phyloP scores from a whole-genome alignment of 1,284 basidiomycete genomes.

The Volvariella surrecta region DNA sequence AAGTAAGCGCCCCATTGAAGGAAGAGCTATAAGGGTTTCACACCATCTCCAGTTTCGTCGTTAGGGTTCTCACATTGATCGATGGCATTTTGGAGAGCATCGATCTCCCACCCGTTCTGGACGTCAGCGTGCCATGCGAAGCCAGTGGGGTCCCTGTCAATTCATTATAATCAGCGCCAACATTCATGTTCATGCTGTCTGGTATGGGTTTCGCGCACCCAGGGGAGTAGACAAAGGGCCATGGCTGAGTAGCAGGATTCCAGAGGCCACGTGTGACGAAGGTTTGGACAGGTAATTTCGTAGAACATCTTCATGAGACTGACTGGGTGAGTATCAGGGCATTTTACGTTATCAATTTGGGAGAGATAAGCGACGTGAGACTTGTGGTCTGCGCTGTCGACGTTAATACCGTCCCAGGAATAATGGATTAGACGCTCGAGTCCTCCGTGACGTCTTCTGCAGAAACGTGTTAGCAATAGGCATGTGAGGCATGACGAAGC shows the following conservation, averaged over 20 bases:
- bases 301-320: conserved; percentile 39
- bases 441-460: no score
- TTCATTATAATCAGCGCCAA: not conserved
- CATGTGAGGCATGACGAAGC: no score
- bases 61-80: conserved; percentile 34
- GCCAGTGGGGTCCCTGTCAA: conserved; percentile 31
- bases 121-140: conserved; percentile 44
- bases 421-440: no score
- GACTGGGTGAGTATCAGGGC: conserved; percentile 36
- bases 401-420: conserved; percentile 43
- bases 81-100: conserved; percentile 37
- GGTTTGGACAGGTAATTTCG: conserved; percentile 32
- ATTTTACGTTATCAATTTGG: conserved; percentile 35
- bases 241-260: conserved; percentile 22
- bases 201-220: conserved; percentile 34
- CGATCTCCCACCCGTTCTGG: conserved; percentile 31
- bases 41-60: no score
- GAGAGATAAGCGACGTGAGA: conserved; percentile 34
- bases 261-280: conserved; percentile 24
- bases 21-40: no score
- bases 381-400: conserved; percentile 32
- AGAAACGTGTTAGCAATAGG: no score
- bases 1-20: conserved; percentile 15
- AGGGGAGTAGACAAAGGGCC: conserved; percentile 36
- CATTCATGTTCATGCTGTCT: conserved; percentile 1